These are phyloP conservation scores for Phytophthora agathidicida DNA, from an alignment of 352 stramenopile species.

Conservation along the genomic window DNA sequence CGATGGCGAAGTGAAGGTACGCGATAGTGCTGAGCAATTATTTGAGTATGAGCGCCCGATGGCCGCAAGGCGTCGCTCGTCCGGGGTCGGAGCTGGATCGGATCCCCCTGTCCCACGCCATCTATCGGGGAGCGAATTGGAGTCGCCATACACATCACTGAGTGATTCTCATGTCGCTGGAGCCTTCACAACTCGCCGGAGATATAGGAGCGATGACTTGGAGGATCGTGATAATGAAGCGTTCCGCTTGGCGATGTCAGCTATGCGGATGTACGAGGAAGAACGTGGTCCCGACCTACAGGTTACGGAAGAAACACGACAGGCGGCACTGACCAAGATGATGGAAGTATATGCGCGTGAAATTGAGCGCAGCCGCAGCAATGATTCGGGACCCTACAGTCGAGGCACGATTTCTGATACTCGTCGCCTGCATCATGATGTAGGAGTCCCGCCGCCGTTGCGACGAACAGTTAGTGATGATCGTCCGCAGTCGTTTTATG, in stretches of 20 bases:
- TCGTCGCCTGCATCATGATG: slow-evolving; percentile 18
- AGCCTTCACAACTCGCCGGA: slow-evolving; percentile 18
- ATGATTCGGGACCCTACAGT: slow-evolving; percentile 8
- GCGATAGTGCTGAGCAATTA: slow-evolving; percentile 7
- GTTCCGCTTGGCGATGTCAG: slow-evolving; percentile 70
- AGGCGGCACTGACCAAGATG: slow-evolving; percentile 73
- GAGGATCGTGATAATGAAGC: slow-evolving; percentile 45
- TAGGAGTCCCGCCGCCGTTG: slow-evolving; percentile 15
- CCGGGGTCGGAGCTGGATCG: slow-evolving; percentile 12
- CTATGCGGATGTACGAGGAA: slow-evolving; percentile 81
- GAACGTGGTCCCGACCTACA: slow-evolving; percentile 52
- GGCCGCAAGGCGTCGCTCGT: slow-evolving; percentile 9
- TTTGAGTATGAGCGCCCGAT: slow-evolving; percentile 16
- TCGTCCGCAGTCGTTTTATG: slow-evolving; percentile 23
- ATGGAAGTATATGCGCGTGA: slow-evolving; percentile 79
- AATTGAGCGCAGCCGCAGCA: slow-evolving; percentile 50
- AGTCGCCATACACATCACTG: slow-evolving; percentile 24
- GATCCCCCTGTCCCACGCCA: slow-evolving; percentile 12
- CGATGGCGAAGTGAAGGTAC: not conserved
- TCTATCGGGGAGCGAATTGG: slow-evolving; percentile 13
- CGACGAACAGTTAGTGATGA: slow-evolving; percentile 35
- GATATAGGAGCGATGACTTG: slow-evolving; percentile 31
- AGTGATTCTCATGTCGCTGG: slow-evolving; percentile 26
- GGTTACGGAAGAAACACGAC: slow-evolving; percentile 62
- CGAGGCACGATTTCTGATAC: slow-evolving; percentile 26